Evolutionary conservation across 1,284 basidiomycete genomes (phyloP).

Genomic region (Cryptococcus sp.): DNA sequence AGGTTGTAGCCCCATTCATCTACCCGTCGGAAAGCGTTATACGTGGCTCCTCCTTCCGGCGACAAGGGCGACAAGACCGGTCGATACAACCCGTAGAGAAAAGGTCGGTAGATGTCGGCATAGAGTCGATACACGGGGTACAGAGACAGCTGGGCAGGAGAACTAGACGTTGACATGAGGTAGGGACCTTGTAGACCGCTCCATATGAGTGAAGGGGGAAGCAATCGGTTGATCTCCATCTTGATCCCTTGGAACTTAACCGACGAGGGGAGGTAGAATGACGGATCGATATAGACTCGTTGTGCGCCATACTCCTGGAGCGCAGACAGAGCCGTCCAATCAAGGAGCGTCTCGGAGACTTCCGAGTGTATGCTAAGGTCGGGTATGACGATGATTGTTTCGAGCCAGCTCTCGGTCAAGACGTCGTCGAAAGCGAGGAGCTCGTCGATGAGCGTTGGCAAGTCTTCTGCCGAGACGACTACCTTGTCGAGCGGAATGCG

Average conservation of each 20-base stretch:
- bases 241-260: neutral
- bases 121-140: conserved; percentile 17
- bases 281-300: neutral
- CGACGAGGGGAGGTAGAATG: neutral
- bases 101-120: conserved; percentile 13
- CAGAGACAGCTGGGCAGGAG: neutral
- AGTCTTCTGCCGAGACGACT: neutral
- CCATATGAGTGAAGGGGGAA: neutral
- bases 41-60: neutral
- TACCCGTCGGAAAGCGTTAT: conserved; percentile 7
- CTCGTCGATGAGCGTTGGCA: neutral
- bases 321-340: neutral
- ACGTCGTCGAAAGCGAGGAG: conserved; percentile 1
- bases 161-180: neutral
- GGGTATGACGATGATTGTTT: neutral
- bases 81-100: conserved; percentile 14
- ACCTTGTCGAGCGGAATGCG: neutral
- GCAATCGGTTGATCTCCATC: neutral
- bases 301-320: neutral
- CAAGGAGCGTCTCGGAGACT: neutral
- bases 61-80: neutral
- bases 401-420: neutral
- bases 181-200: neutral
- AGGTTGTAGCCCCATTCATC: conserved; percentile 10
- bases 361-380: neutral